These are phyloP conservation scores for Hirschfeldia incana DNA, from an alignment of 345 rosid genomes.

Conservation along the genomic window DNA sequence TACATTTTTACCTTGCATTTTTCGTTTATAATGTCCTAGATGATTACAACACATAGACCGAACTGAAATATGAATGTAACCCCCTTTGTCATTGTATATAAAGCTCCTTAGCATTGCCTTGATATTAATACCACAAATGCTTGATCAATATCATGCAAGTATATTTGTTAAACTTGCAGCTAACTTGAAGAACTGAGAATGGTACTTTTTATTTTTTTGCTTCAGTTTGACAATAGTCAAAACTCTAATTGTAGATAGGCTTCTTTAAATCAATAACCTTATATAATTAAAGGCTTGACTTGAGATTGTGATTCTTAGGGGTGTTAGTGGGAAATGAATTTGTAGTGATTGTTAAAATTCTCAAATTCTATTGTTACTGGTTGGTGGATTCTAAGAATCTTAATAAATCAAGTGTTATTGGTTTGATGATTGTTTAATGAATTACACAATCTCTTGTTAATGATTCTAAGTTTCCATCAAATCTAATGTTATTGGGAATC, in stretches of 20 bases:
- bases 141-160: not conserved
- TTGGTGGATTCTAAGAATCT: no score
- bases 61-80: not conserved
- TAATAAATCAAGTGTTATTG: no score
- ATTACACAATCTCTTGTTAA: no score
- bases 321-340: no score
- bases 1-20: not conserved
- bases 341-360: no score
- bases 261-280: not conserved
- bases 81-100: not conserved
- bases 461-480: no score
- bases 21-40: not conserved
- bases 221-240: not conserved
- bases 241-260: not conserved
- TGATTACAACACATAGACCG: not conserved
- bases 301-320: not conserved
- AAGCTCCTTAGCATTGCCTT: not conserved
- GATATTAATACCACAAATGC: not conserved
- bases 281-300: not conserved
- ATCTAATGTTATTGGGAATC: no score
- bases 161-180: not conserved
- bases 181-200: not conserved
- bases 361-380: no score
- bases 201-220: not conserved
- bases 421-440: no score